A percentile compares a stretch with the other conserved stretches of the same genome.
Conservation (phyloP, 108 stramenopile genomes). For the Nitzschia putrida region DNA sequence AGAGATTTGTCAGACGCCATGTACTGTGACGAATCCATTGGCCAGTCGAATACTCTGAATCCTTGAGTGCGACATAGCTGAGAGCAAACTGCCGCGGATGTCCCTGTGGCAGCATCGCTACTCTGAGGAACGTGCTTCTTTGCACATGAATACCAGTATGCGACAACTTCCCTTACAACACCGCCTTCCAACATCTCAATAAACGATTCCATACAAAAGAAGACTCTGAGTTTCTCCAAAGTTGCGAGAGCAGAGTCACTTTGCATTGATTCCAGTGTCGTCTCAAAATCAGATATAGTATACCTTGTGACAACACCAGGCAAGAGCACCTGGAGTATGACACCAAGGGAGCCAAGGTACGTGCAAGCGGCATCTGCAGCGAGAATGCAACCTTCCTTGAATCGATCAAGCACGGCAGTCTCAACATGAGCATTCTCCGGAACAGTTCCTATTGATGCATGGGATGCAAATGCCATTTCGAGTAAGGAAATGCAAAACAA, state of each 20-base stretch:
- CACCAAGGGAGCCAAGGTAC: slow-evolving; percentile 56
- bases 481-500: slow-evolving; percentile 28
- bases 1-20: neutral
- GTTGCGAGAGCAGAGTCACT: slow-evolving; percentile 17
- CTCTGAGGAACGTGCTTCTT: slow-evolving; percentile 22
- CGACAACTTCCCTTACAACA: slow-evolving; percentile 47
- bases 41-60: slow-evolving; percentile 68
- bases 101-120: slow-evolving; percentile 10
- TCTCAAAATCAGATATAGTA: slow-evolving; percentile 4
- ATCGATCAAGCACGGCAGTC: slow-evolving; percentile 20
- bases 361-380: slow-evolving; percentile 59
- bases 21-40: slow-evolving; percentile 41
- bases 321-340: slow-evolving; percentile 64
- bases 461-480: slow-evolving; percentile 31
- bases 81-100: slow-evolving; percentile 18
- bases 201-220: slow-evolving; percentile 54
- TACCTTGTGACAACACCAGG: slow-evolving; percentile 48
- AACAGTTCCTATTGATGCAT: neutral
- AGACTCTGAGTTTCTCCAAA: slow-evolving; percentile 33
- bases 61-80: slow-evolving; percentile 50
- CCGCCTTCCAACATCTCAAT: slow-evolving; percentile 50
- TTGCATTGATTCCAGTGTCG: slow-evolving; percentile 2
- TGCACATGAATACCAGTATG: slow-evolving; percentile 51
- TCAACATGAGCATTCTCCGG: slow-evolving; percentile 21
- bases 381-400: slow-evolving; percentile 51